Percentiles rank a stretch among this genome's conserved stretches.
phyloP scores from a whole-genome alignment of 2,329 filamentous ascomycete species.

The Fusarium mangiferae region DNA sequence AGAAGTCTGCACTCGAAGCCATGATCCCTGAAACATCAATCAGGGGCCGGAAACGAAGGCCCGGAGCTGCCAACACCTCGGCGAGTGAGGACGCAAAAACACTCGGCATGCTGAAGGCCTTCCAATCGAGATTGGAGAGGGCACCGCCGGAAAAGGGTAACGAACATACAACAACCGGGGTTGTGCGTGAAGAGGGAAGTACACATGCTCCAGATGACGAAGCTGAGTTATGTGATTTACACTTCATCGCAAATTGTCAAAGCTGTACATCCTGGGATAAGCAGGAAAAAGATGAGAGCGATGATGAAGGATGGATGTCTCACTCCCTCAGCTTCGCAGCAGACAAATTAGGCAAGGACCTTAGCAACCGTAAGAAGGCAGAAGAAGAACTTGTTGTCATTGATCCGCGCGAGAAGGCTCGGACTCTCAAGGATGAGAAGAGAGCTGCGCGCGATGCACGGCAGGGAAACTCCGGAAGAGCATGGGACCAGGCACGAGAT shows the following conservation, averaged over 20 bases:
- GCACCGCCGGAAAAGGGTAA: conserved; percentile 54
- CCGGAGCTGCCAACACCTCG: conserved; percentile 62
- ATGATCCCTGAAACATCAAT: conserved; percentile 80
- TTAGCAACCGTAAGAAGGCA: conserved; percentile 89
- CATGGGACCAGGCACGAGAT: conserved; percentile 62
- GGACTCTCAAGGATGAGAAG: conserved; percentile 74
- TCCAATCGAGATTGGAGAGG: conserved; percentile 79
- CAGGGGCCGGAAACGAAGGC: conserved; percentile 75
- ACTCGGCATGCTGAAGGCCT: conserved; percentile 79
- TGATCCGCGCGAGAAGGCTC: conserved; percentile 86
- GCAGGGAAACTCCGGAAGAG: conserved; percentile 63
- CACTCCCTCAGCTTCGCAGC: conserved; percentile 88
- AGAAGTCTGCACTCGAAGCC: conserved; percentile 75
- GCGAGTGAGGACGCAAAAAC: conserved; percentile 70
- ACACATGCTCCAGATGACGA: conserved; percentile 66
- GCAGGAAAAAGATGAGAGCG: conserved; percentile 66
- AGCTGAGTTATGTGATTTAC: conserved; percentile 84
- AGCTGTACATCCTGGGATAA: conserved; percentile 89
- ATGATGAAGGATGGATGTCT: conserved; percentile 82
- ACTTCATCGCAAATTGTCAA: conserved; percentile 96
- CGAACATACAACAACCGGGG: conserved; percentile 12
- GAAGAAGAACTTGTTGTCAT: conserved; percentile 93
- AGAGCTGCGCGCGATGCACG: conserved; percentile 67
- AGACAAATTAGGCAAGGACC: conserved; percentile 89
- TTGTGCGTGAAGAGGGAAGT: conserved; percentile 41